These are phyloP conservation scores for Pneumocystis sp. DNA, from an alignment of 1,139 yeast species.

Conservation along the genomic window DNA sequence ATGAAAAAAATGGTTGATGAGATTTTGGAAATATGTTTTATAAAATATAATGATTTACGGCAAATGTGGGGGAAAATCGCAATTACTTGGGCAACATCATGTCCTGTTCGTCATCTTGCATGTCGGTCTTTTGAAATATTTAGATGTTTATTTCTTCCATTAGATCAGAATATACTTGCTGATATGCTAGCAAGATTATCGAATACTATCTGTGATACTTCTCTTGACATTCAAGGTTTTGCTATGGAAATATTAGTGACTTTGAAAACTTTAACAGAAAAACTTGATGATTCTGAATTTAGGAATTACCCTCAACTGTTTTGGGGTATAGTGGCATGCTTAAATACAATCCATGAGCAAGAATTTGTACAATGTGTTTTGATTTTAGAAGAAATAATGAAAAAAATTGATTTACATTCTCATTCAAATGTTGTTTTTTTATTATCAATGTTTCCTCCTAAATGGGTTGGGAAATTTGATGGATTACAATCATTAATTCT, in stretches of 20 bases:
- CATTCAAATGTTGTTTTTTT: constrained; percentile 74
- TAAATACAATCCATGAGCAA: constrained; percentile 79
- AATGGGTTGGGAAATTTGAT: constrained; percentile 89
- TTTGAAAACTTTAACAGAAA: constrained; percentile 77
- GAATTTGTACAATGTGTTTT: constrained; percentile 82
- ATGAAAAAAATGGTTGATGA: constrained; percentile 70
- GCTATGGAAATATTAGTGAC: constrained; percentile 97
- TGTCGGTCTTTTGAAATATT: constrained; percentile 90
- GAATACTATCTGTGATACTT: constrained; percentile 80
- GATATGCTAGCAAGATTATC: constrained; percentile 91
- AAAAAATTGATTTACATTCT: constrained; percentile 75
- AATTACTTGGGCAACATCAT: constrained; percentile 87
- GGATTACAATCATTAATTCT: constrained; percentile 70
- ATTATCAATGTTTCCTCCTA: constrained; percentile 76
- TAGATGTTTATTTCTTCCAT: constrained; percentile 58
- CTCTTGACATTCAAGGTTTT: constrained; percentile 85
- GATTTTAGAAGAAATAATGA: constrained; percentile 63
- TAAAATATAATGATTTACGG: constrained; percentile 40
- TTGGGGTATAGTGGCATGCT: constrained; percentile 91
- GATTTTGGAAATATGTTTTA: constrained; percentile 40
- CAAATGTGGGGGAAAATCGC: constrained; percentile 77
- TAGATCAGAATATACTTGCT: constrained; percentile 77
- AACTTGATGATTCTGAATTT: constrained; percentile 59
- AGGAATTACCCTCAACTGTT: constrained; percentile 84
- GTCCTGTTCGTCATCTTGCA: constrained; percentile 94